Evolutionary conservation across 2,329 filamentous ascomycete genomes (phyloP).

Genomic region (Botrytis sinoallii): DNA sequence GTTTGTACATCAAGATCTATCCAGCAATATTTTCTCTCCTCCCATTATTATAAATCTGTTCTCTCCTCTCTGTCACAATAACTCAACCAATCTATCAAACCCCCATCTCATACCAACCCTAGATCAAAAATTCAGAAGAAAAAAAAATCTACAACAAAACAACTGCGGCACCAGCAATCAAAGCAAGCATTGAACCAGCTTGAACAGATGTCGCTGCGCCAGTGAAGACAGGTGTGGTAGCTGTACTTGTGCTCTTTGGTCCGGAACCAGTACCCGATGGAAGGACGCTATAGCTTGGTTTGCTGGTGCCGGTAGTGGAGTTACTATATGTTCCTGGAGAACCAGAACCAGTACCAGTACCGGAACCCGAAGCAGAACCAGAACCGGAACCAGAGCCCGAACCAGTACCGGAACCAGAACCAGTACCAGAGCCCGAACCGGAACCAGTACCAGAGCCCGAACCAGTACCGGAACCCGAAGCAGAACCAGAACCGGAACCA

Average conservation of each 20-base stretch:
- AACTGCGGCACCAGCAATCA: not conserved
- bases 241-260: not conserved
- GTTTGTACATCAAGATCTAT: constrained; percentile 4
- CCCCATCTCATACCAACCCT: too few relatives aligned
- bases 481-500: too few relatives aligned
- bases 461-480: not conserved
- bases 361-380: rapidly evolving
- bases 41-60: not conserved
- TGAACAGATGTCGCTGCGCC: not conserved
- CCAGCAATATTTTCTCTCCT: not conserved
- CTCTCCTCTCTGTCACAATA: too few relatives aligned
- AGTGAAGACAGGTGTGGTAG: not conserved
- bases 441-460: not conserved
- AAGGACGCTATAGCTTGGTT: not conserved
- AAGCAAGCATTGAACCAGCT: not conserved
- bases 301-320: not conserved
- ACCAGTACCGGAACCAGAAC: rapidly evolving
- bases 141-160: not conserved
- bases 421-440: not conserved
- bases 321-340: constrained; percentile 8
- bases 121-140: not conserved
- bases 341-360: not conserved
- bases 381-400: not conserved
- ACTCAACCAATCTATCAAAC: not conserved
- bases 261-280: not conserved